Percentiles rank a stretch among this genome's conserved stretches.
These are phyloP conservation scores for Amphichorda felina DNA, from an alignment of 2,329 filamentous ascomycete genomes.

Conservation along the genomic window DNA sequence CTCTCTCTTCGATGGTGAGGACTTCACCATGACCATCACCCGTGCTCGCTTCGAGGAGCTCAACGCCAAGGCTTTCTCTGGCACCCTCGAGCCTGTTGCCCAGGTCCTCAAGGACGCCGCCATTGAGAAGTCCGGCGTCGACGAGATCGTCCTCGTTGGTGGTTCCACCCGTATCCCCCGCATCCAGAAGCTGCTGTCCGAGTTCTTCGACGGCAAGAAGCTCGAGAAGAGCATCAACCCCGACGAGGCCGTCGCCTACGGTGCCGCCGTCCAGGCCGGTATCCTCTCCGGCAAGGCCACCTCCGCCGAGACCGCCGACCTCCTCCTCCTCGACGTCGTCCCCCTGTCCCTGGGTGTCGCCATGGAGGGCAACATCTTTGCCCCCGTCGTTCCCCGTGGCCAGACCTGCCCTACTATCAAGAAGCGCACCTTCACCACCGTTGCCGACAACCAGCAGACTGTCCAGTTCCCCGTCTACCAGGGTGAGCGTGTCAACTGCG, in stretches of 20 bases:
- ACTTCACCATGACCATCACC: slow-evolving; percentile 95
- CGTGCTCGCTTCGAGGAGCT: slow-evolving; percentile 98
- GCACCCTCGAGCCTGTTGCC: slow-evolving; percentile 88
- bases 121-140: slow-evolving; percentile 82
- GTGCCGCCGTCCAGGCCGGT: slow-evolving; percentile 96
- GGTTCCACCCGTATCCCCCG: slow-evolving; percentile 97
- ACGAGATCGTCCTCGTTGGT: slow-evolving; percentile 98
- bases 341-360: slow-evolving; percentile 96
- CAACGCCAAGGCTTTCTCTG: slow-evolving; percentile 88
- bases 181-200: slow-evolving; percentile 97
- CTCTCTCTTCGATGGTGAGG: slow-evolving; percentile 94
- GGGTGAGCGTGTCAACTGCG: slow-evolving; percentile 95
- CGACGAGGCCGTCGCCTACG: slow-evolving; percentile 97
- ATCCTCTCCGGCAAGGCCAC: slow-evolving; percentile 98
- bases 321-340: slow-evolving; percentile 91
- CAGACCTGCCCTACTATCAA: slow-evolving; percentile 69
- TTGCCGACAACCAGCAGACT: slow-evolving; percentile 64
- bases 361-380: slow-evolving; percentile 99
- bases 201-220: slow-evolving; percentile 99
- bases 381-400: slow-evolving; percentile 76
- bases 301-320: slow-evolving; percentile 85
- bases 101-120: slow-evolving; percentile 90
- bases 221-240: slow-evolving; percentile 99
- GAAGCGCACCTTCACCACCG: slow-evolving; percentile 82
- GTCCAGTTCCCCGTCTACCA: slow-evolving; percentile 91